phyloP scores from a whole-genome alignment of 257 asterid genomes.

The Osmanthus fragrans region DNA sequence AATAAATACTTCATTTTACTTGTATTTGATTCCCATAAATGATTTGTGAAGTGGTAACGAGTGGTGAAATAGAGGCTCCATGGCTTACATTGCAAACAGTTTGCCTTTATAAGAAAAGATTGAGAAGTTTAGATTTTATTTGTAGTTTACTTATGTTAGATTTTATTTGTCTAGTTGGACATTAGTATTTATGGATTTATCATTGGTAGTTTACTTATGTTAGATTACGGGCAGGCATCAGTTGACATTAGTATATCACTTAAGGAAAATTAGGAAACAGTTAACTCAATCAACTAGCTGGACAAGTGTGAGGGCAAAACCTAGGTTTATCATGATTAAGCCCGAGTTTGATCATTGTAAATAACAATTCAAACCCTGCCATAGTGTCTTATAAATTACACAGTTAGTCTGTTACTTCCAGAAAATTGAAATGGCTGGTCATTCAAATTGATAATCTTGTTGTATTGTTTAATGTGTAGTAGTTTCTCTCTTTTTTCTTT shows the following conservation, averaged over 20 bases:
- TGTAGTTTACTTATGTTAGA: not conserved
- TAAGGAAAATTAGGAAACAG: slow-evolving; percentile 3
- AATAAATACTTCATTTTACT: not conserved
- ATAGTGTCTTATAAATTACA: not conserved
- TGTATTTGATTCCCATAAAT: not conserved
- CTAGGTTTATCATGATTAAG: not conserved
- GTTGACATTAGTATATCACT: slow-evolving; percentile 4
- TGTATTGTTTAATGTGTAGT: slow-evolving; percentile 2
- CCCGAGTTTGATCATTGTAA: not conserved
- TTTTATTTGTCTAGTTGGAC: not conserved
- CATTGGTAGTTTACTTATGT: not conserved
- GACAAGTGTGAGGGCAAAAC: not conserved
- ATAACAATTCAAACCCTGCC: no score
- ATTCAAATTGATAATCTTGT: not conserved
- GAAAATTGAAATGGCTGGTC: slow-evolving; percentile 4
- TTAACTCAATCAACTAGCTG: not conserved
- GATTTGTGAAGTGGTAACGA: slow-evolving; percentile 5
- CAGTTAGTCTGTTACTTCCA: not conserved
- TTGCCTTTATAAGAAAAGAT: not conserved
- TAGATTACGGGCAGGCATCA: slow-evolving; percentile 12
- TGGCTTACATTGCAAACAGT: slow-evolving; percentile 6
- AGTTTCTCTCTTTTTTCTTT: slow-evolving; percentile 14
- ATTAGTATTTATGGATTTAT: not conserved
- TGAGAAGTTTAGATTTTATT: slow-evolving; percentile 5
- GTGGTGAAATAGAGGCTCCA: slow-evolving; percentile 13